Conservation (phyloP, 2,329 filamentous ascomycete genomes). For the Cladophialophora carrionii region DNA sequence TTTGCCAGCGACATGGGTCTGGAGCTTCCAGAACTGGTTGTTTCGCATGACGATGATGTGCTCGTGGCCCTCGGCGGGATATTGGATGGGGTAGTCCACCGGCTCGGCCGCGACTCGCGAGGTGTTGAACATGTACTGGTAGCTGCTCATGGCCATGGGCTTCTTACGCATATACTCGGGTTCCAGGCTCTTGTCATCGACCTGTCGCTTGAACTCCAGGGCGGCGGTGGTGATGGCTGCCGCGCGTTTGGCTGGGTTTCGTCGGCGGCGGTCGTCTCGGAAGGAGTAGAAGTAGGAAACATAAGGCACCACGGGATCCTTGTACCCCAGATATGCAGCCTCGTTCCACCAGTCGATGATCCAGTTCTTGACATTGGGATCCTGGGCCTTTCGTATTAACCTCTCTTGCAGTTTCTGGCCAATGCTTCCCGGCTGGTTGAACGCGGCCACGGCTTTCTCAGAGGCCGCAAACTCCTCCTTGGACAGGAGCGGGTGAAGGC, state of each 20-base stretch:
- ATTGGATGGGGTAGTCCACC: conserved; percentile 82
- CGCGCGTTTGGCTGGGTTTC: conserved; percentile 88
- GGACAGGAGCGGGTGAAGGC: conserved; percentile 65
- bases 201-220: conserved; percentile 92
- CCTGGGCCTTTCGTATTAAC: conserved; percentile 74
- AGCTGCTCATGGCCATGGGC: conserved; percentile 97
- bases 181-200: conserved; percentile 80
- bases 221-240: conserved; percentile 84
- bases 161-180: conserved; percentile 99
- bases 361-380: conserved; percentile 89
- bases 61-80: conserved; percentile 72
- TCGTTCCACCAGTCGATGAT: conserved; percentile 98
- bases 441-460: conserved; percentile 82
- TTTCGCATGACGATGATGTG: conserved; percentile 90
- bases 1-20: conserved; percentile 77
- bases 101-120: conserved; percentile 81
- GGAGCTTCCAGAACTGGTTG: conserved; percentile 96
- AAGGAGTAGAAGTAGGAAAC: conserved; percentile 99
- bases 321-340: conserved; percentile 86
- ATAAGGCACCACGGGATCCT: conserved; percentile 94
- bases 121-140: conserved; percentile 98
- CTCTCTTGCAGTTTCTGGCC: conserved; percentile 87
- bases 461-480: conserved; percentile 62
- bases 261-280: conserved; percentile 84
- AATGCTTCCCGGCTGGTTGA: conserved; percentile 81